A percentile compares a stretch with the other conserved stretches of the same genome.
These are phyloP conservation scores for Microbotryum silenes-acaulis DNA, from an alignment of 1,284 basidiomycete genomes.

Conservation along the genomic window DNA sequence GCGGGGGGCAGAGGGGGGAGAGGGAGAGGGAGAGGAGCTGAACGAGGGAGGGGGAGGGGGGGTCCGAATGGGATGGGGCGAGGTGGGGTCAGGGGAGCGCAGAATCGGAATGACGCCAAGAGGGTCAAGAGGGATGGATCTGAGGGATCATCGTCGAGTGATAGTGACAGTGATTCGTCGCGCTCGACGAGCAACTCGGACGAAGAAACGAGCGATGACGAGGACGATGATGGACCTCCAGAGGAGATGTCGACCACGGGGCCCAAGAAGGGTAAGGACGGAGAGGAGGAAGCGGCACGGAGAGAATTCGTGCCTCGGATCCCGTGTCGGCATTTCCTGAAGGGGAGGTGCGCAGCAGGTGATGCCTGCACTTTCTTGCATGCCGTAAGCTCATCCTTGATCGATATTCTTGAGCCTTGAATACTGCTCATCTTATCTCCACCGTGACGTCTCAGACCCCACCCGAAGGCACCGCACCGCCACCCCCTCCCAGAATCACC, in stretches of 20 bases:
- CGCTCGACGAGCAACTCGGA: background rate
- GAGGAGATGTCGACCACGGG: background rate
- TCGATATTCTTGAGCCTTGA: background rate
- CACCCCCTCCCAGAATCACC: constrained; percentile 3
- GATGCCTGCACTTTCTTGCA: constrained; percentile 24
- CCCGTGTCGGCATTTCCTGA: constrained; percentile 21
- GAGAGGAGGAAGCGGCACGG: constrained; percentile 3
- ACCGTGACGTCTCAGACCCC: constrained; percentile 7
- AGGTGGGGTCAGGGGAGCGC: constrained; percentile 3
- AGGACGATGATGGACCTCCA: constrained; percentile 16
- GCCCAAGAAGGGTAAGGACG: background rate
- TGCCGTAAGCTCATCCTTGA: constrained; percentile 6
- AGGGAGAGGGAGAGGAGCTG: constrained; percentile 34
- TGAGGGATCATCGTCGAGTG: background rate
- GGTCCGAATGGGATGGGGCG: constrained; percentile 3
- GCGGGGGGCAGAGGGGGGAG: constrained; percentile 26
- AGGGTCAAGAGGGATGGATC: background rate
- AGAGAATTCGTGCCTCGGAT: constrained; percentile 15
- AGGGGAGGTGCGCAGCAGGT: constrained; percentile 16
- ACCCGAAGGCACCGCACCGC: background rate
- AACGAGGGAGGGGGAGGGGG: constrained; percentile 7
- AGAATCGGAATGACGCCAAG: background rate
- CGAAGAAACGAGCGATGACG: background rate
- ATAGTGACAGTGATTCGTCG: background rate
- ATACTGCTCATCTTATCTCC: background rate